Evolutionary conservation across 345 rosid genomes (phyloP).

Genomic region (Camelina neglecta): DNA sequence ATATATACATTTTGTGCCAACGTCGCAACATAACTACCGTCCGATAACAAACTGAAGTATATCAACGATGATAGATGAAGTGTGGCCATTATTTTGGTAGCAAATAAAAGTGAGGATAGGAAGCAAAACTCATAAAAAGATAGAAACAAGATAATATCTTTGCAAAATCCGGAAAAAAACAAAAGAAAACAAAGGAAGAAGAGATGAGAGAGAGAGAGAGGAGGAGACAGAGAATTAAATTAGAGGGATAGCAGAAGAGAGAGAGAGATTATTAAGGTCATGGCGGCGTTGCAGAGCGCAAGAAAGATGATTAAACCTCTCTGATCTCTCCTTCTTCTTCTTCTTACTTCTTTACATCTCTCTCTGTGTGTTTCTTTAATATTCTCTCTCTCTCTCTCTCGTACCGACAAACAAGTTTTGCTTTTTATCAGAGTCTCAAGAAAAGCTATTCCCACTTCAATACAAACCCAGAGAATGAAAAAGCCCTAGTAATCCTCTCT

Average conservation of each 20-base stretch:
- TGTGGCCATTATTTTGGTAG: not conserved
- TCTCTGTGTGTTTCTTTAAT: slow-evolving; percentile 22
- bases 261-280: slow-evolving; percentile 48
- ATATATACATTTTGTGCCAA: slow-evolving; percentile 20
- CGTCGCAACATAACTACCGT: slow-evolving; percentile 42
- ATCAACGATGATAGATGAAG: slow-evolving; percentile 26
- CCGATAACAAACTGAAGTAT: slow-evolving; percentile 39
- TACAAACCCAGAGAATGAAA: slow-evolving; percentile 37
- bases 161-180: slow-evolving; percentile 36
- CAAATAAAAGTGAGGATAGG: not conserved
- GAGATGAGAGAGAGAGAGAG: slow-evolving; percentile 38
- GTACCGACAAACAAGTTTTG: slow-evolving; percentile 44
- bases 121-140: not conserved
- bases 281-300: slow-evolving; percentile 84
- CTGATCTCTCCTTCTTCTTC: slow-evolving; percentile 32
- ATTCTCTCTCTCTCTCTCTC: slow-evolving; percentile 26
- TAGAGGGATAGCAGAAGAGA: slow-evolving; percentile 41
- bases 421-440: slow-evolving; percentile 22
- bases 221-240: slow-evolving; percentile 52
- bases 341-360: not conserved
- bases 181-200: slow-evolving; percentile 39
- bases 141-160: not conserved
- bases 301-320: slow-evolving; percentile 45
- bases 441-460: slow-evolving; percentile 36
- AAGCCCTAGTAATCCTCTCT: slow-evolving; percentile 32